Base-by-base conservation (phyloP, 176 grass and related monocot species). In the barley (Hordeum vulgare) region DNA sequence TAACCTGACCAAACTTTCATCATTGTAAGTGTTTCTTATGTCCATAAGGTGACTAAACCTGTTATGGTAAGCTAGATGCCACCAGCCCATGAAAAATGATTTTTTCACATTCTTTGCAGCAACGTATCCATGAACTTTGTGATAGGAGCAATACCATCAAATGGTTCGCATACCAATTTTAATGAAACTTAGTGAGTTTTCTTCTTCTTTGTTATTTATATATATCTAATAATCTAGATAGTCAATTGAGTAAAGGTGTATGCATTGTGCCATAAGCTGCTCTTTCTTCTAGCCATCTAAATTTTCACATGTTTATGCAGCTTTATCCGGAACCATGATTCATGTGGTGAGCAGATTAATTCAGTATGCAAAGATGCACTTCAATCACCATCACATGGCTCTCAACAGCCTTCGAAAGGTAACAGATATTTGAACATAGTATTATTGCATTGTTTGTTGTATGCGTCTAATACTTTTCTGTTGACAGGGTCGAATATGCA, bases 101-200 rank as follows among this genome's bases (percentile, higher is more conserved):
- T 71, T 57, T 82, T 76, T 80, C 78, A 66, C 68, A 77, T 85
- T 62, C 70, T 60, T 23, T 90, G 91, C 90, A 99, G 97, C 89
- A 99, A 99, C 73, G 89, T 92, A 67, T 99, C 97, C 42, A 99
- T 96, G 93, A 99, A 99, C 75, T 99, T 99, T 74, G 91, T 99
- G 76, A 89, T 88, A 76, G 97, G 97, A 89, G 81, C 61, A 73
- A 96, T 99, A 90, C 88, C 97, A 87, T 80, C 81, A 58, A 84
- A 90, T 76, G 93, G 89, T 57, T 70, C 81, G 59, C 91, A 96
- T 78, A n/a, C 81, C 80, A 89, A 88, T 80, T 96, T 99, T 80
- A 94, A 94, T 69, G 93, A 93, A 84, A 80, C 87, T 71, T 99
- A 91, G 97, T 99, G 82, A 99, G 93, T 99, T 74, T 28, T 88